Base-by-base conservation (phyloP, 441 rosid genomes). In the Euphorbia schlechtendalii region DNA sequence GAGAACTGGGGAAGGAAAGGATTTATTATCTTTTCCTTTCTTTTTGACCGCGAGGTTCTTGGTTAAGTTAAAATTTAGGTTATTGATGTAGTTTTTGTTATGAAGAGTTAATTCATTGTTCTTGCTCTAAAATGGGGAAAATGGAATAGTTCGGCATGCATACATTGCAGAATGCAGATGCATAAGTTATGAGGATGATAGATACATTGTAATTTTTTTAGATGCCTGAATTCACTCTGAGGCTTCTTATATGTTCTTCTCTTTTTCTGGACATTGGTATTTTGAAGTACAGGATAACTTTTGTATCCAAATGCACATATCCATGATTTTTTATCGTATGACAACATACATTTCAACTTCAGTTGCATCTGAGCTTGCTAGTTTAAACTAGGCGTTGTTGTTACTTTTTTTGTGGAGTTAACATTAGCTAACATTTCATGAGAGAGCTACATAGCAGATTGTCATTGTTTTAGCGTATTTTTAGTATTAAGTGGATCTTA, bases 31-130 rank as follows among this genome's bases (percentile, higher is more conserved):
- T 17, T 3, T 43, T 30, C n/a, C 7, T 63, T 14, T 8, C 10
- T 9, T 8, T 56, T 1, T 4, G 9, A 55, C 61, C 13, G 13
- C 48, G 17, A 10, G 54, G 22, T 66, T 21, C 36, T 20, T 41
- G 27, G 62, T 43, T 12, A 24, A 21, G 57, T 58, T 64, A n/a
- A 51, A 63, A 28, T 27, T 11, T 69, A 28, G 43, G 56, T 68
- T 59, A 27, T 61, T 55, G 20, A 59, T 40, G n/a, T 59, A 53
- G 59, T 45, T 60, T 54, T 25, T 30, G 36, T 32, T 46, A 15
- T 36, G 63, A 38, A 36, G 57, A 56, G 18, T 3, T 25, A 2
- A 15, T 48, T 8, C 15, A 8, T 2, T 48, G 8, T 9, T 45
- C 18, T 45, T 12, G 8, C 14, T 12, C 30, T 3, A 25, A 11